These are phyloP conservation scores for Brasilioporus rufonigricans DNA, from an alignment of 768 basidiomycete genomes.

Conservation along the genomic window DNA sequence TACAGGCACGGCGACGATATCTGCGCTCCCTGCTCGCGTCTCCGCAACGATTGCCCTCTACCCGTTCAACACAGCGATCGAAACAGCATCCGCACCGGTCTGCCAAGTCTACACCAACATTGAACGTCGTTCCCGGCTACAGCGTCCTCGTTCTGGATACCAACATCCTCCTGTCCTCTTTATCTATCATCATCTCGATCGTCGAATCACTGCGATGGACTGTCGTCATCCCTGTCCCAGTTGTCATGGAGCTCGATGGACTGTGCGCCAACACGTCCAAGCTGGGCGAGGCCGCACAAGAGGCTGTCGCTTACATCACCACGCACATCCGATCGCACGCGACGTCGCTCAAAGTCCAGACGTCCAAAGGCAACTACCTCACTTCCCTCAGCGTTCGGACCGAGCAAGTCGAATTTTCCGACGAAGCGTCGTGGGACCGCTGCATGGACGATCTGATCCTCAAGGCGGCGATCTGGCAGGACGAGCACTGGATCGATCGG, in stretches of 20 bases:
- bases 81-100: slow-evolving; percentile 28
- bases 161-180: slow-evolving; percentile 86
- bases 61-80: slow-evolving; percentile 29
- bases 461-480: slow-evolving; percentile 89
- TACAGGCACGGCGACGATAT: slow-evolving; percentile 71
- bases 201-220: slow-evolving; percentile 86
- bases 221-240: slow-evolving; percentile 86
- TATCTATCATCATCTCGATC: slow-evolving; percentile 68
- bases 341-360: slow-evolving; percentile 87
- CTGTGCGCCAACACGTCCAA: slow-evolving; percentile 60
- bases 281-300: slow-evolving; percentile 72
- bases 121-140: slow-evolving; percentile 77
- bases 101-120: slow-evolving; percentile 35
- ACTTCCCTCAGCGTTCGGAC: slow-evolving; percentile 76
- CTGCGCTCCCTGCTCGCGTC: slow-evolving; percentile 64
- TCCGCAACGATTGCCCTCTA: slow-evolving; percentile 34
- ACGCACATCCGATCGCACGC: slow-evolving; percentile 72
- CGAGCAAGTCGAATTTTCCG: slow-evolving; percentile 76
- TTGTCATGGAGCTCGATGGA: slow-evolving; percentile 97
- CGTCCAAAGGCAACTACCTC: slow-evolving; percentile 92
- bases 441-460: slow-evolving; percentile 96
- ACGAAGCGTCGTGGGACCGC: slow-evolving; percentile 50
- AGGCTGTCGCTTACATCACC: slow-evolving; percentile 74
- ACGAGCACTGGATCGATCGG: slow-evolving; percentile 89
- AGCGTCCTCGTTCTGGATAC: slow-evolving; percentile 92